Evolutionary conservation across 768 basidiomycete species (phyloP).

Genomic region (Gloeopeniophorella convolvens): DNA sequence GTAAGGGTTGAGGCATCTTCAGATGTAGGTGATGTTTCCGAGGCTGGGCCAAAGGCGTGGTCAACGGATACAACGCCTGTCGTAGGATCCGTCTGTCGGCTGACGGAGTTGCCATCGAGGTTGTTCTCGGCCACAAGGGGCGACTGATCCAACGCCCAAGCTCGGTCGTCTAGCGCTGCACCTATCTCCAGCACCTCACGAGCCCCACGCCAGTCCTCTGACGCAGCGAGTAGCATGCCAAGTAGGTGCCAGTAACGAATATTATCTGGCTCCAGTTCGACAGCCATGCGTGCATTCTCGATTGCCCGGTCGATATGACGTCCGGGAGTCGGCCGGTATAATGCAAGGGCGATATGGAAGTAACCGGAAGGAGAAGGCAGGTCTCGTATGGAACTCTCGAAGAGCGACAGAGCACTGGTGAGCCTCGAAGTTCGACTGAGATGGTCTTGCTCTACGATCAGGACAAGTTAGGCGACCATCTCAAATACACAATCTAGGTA

Average conservation of each 20-base stretch:
- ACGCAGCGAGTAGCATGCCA: constrained; percentile 70
- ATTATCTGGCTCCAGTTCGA: constrained; percentile 58
- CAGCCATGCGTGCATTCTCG: constrained; percentile 57
- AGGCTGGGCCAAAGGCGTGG: background rate
- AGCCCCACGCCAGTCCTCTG: constrained; percentile 76
- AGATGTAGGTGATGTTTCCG: background rate
- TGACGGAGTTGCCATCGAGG: constrained; percentile 7
- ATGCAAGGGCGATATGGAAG: constrained; percentile 78
- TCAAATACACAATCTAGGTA: background rate
- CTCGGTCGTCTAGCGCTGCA: constrained; percentile 44
- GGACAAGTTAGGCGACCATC: background rate
- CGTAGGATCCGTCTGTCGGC: background rate
- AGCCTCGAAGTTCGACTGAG: constrained; percentile 55
- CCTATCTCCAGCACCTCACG: constrained; percentile 74
- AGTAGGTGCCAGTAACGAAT: constrained; percentile 88
- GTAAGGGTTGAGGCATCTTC: constrained; percentile 10
- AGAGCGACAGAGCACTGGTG: constrained; percentile 45
- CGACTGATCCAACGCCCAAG: constrained; percentile 24
- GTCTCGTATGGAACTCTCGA: constrained; percentile 41
- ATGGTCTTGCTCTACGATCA: constrained; percentile 55
- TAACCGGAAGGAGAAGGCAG: constrained; percentile 51
- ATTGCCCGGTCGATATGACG: constrained; percentile 67
- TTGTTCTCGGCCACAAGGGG: background rate
- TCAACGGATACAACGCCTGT: background rate
- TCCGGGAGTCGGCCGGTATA: constrained; percentile 53